These are phyloP conservation scores for Metarhizium guizhouense DNA, from an alignment of 2,329 filamentous ascomycete genomes.

Conservation along the genomic window DNA sequence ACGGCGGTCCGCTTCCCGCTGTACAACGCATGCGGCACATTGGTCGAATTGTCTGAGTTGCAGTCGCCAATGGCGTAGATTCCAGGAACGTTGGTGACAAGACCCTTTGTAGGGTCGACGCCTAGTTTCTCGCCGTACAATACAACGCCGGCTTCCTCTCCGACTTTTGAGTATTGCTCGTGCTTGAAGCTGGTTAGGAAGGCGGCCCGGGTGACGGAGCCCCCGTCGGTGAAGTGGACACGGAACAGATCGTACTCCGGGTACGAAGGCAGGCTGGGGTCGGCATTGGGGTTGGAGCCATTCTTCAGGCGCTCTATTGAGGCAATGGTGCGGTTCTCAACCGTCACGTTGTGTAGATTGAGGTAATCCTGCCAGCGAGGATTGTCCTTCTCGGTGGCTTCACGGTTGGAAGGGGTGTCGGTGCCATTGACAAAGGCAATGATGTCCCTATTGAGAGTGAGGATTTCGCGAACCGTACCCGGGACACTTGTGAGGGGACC, in stretches of 20 bases:
- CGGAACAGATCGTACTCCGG: constrained; percentile 47
- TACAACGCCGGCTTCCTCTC: constrained; percentile 35
- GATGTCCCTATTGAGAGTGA: constrained; percentile 45
- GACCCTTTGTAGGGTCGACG: constrained; percentile 29
- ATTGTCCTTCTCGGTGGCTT: constrained; percentile 26
- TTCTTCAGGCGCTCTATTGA: constrained; percentile 36
- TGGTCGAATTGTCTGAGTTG: constrained; percentile 51
- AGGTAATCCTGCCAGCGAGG: constrained; percentile 42
- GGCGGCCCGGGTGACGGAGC: constrained; percentile 35
- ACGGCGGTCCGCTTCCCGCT: constrained; percentile 50
- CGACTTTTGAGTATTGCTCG: constrained; percentile 38
- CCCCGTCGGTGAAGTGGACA: constrained; percentile 40
- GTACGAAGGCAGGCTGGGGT: constrained; percentile 32
- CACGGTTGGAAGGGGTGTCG: constrained; percentile 34
- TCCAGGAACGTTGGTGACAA: constrained; percentile 42
- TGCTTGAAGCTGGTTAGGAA: constrained; percentile 41
- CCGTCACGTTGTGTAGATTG: constrained; percentile 35
- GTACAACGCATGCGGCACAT: constrained; percentile 52
- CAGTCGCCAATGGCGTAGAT: constrained; percentile 52
- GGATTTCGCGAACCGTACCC: constrained; percentile 38
- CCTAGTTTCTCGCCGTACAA: constrained; percentile 35
- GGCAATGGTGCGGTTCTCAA: constrained; percentile 48
- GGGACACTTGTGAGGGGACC: constrained; percentile 34
- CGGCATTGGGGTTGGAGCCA: constrained; percentile 24
- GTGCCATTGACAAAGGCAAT: constrained; percentile 53